Base-by-base conservation (phyloP, 257 asterid species). In the Verbena officinalis region DNA sequence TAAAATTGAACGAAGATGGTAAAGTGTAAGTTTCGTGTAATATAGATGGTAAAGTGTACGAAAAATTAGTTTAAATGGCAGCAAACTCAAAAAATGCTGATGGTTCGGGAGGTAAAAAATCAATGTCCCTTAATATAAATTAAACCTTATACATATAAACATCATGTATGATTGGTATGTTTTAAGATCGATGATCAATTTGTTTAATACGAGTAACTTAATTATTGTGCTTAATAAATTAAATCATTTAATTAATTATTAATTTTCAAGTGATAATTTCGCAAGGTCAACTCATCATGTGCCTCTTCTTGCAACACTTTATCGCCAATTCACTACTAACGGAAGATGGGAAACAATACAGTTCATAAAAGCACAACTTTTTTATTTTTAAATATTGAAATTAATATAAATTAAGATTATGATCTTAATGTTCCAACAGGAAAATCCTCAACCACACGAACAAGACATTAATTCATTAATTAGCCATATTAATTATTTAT, bases 211-310 rank as follows among this genome's bases (percentile, higher is more conserved):
- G 16, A 53, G 46, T 68, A 59, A 44, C 21, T 59, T 50, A 45
- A 71, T 62, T 49, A 4, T 40, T 43, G 53, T 49, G n/a, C 43
- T 51, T 14, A 11, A 4, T 4, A 69, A 27, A 27, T 2, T 5
- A 2, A 27, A 27, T 5, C 33, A 27, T 2, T 59, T 30, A 56
- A 59, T 46, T 36, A 55, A 58, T 39, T 46, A 36, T 36, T 27
- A 27, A 27, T 6, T 7, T 34, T 23, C 19, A 30, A 51, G 17
- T n/a, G 22, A 27, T 12, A 17, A 55, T 65, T 17, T 39, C 61
- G 50, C 27, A 13, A 62, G 64, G 77, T 74, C 77, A 78, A 66
- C 73, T 59, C 16, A 27, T 23, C 77, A 74, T 74, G 80, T 72
- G 77, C 73, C 38, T 40, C 44, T 58, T 31, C 64, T 57, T 49